These are phyloP conservation scores for Phialocephala sp. DNA, from an alignment of 2,329 filamentous ascomycete genomes.

Conservation along the genomic window DNA sequence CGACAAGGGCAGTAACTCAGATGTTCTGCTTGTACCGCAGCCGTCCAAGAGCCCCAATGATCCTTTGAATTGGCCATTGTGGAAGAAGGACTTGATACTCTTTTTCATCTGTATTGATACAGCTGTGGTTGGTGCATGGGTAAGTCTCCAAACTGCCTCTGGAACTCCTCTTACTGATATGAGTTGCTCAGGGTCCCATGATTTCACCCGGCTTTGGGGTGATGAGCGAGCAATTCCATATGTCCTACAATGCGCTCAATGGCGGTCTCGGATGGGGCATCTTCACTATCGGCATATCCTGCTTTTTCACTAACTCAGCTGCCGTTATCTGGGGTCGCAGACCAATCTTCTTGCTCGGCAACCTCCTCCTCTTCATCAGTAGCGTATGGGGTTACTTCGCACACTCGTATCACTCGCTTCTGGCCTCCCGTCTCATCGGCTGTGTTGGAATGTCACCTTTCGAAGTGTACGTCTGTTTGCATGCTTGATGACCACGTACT, in stretches of 20 bases:
- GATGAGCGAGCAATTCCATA: conserved; percentile 42
- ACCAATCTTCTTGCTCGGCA: conserved; percentile 30
- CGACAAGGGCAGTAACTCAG: conserved; percentile 27
- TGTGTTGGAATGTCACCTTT: conserved; percentile 29
- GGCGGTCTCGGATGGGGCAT: conserved; percentile 45
- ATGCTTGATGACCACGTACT: not conserved
- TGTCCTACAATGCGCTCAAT: conserved; percentile 44
- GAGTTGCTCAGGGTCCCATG: conserved; percentile 39
- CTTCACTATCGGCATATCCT: conserved; percentile 41
- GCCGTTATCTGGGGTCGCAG: conserved; percentile 29
- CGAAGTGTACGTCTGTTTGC: conserved; percentile 23
- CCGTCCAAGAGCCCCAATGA: conserved; percentile 57
- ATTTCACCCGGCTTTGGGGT: conserved; percentile 45
- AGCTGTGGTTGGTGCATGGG: conserved; percentile 44
- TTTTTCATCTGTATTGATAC: conserved; percentile 47
- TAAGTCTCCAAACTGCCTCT: not conserved
- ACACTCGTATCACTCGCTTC: conserved; percentile 22
- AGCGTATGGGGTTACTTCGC: conserved; percentile 28
- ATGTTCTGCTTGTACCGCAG: conserved; percentile 57
- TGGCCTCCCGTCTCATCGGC: conserved; percentile 26
- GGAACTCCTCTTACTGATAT: not conserved
- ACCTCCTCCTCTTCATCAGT: conserved; percentile 27
- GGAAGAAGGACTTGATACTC: conserved; percentile 48
- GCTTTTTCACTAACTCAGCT: conserved; percentile 31
- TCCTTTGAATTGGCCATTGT: conserved; percentile 54